phyloP scores from a whole-genome alignment of 2,329 filamentous ascomycete genomes.

The Alternaria gaisen region DNA sequence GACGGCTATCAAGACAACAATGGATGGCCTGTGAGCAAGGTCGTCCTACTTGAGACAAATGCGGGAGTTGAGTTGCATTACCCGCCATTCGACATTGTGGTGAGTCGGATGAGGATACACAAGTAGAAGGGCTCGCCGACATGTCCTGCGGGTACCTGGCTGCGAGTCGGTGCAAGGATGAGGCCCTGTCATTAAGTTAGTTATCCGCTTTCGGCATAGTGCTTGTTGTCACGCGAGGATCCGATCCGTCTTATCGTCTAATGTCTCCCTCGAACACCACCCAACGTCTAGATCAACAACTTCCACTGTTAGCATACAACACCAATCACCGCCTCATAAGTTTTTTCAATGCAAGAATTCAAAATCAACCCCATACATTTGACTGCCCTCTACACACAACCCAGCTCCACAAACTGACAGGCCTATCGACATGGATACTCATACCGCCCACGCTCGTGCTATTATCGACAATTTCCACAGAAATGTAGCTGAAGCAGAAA shows the following conservation, averaged over 20 bases:
- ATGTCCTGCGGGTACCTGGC: neutral
- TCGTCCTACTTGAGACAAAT: slow-evolving; percentile 35
- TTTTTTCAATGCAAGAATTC: neutral
- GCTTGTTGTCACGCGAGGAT: neutral
- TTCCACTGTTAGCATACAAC: neutral
- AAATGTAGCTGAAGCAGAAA: slow-evolving; percentile 12
- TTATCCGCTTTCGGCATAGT: neutral
- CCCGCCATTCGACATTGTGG: slow-evolving; percentile 41
- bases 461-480: slow-evolving; percentile 13
- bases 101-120: slow-evolving; percentile 13
- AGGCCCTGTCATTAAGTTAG: neutral
- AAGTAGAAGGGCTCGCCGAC: neutral
- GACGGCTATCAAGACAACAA: slow-evolving; percentile 46
- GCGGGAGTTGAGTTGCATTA: slow-evolving; percentile 38
- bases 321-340: neutral
- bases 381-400: neutral
- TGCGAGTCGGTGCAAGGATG: neutral
- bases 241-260: neutral
- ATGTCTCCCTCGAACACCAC: neutral
- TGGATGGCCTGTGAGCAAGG: slow-evolving; percentile 43
- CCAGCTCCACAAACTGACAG: slow-evolving; percentile 4
- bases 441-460: slow-evolving; percentile 12
- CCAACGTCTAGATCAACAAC: neutral
- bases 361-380: neutral
- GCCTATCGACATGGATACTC: slow-evolving; percentile 3